Conservation (phyloP, 2,329 filamentous ascomycete species). For the Pseudocercospora macadamiae region DNA sequence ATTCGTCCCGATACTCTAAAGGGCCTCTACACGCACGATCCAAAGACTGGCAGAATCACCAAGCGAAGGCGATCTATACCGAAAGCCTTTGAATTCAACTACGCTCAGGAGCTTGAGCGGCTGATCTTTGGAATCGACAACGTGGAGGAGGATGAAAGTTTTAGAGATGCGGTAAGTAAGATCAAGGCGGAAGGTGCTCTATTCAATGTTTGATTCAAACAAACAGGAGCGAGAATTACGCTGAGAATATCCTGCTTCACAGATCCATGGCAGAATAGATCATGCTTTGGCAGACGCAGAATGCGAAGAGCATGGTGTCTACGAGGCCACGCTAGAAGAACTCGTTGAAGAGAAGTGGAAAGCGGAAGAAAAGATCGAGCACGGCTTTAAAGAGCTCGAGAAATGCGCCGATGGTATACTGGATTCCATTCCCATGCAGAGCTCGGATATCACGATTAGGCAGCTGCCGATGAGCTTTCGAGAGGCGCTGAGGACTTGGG, state of each 20-base stretch:
- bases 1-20: too few species aligned
- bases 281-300: background rate
- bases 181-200: background rate
- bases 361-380: background rate
- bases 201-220: too few species aligned
- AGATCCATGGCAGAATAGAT: background rate
- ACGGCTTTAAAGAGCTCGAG: background rate
- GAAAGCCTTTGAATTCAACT: background rate
- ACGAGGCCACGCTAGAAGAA: background rate
- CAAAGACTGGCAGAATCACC: background rate
- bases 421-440: background rate
- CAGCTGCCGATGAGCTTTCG: background rate
- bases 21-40: too few species aligned
- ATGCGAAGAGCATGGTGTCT: background rate
- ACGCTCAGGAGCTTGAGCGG: background rate
- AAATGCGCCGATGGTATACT: too few species aligned
- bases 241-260: background rate
- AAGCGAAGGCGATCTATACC: background rate
- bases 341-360: background rate
- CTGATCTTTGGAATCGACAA: background rate
- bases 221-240: background rate
- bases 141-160: background rate
- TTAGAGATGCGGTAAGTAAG: background rate
- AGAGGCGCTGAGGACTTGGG: background rate
- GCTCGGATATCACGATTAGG: background rate